Evolutionary conservation across 805 yeast genomes (phyloP).

Genomic region (Yamadazyma laniorum): DNA sequence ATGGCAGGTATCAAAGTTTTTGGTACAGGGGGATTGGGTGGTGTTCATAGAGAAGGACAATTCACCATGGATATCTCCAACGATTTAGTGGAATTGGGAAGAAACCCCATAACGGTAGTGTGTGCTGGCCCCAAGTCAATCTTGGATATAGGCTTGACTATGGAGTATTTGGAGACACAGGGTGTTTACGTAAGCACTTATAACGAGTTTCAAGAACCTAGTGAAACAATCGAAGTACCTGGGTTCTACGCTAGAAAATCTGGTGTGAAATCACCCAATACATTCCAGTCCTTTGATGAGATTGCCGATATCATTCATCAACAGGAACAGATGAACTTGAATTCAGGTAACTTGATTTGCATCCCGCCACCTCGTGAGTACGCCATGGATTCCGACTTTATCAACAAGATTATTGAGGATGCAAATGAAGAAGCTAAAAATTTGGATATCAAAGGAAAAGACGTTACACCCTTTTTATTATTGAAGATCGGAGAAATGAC

Average conservation of each 20-base stretch:
- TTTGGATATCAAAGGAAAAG: constrained; percentile 63
- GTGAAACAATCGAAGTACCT: constrained; percentile 48
- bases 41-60: constrained; percentile 81
- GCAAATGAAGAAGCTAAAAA: constrained; percentile 58
- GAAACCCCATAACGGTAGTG: constrained; percentile 85
- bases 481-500: constrained; percentile 65
- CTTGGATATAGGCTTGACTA: constrained; percentile 72
- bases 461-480: constrained; percentile 75
- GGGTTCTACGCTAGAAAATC: constrained; percentile 82
- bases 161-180: constrained; percentile 86
- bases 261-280: constrained; percentile 68
- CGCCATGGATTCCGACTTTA: constrained; percentile 55
- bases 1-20: constrained; percentile 77
- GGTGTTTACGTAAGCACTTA: constrained; percentile 82
- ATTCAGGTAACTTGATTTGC: constrained; percentile 75
- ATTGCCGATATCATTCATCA: constrained; percentile 64
- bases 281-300: constrained; percentile 47
- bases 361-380: constrained; percentile 71
- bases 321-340: constrained; percentile 46
- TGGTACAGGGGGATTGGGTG: constrained; percentile 94
- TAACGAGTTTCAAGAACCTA: constrained; percentile 34
- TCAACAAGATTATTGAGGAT: constrained; percentile 52
- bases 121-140: constrained; percentile 91
- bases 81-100: constrained; percentile 79
- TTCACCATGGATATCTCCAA: constrained; percentile 79